phyloP scores from a whole-genome alignment of 768 basidiomycete genomes.

The Imleria badia region DNA sequence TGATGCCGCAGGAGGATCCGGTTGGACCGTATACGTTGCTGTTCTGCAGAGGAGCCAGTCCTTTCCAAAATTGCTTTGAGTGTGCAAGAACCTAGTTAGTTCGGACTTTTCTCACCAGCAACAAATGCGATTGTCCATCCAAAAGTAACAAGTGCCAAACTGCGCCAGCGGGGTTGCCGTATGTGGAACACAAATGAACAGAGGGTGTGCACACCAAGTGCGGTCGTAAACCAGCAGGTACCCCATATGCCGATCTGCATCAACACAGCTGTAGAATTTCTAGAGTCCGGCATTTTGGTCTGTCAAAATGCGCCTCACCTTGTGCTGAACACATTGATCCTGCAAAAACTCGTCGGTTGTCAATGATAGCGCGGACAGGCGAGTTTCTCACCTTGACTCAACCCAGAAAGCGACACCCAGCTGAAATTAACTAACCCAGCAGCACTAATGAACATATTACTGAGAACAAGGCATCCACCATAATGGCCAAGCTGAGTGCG shows the following conservation, averaged over 20 bases:
- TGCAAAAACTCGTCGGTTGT: slow-evolving; percentile 21
- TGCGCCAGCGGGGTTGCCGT: slow-evolving; percentile 51
- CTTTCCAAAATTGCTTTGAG: slow-evolving; percentile 27
- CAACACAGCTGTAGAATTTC: slow-evolving; percentile 42
- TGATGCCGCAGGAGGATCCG: slow-evolving; percentile 54
- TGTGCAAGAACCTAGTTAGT: background rate
- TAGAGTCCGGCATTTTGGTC: background rate
- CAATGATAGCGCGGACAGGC: background rate
- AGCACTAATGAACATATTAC: slow-evolving; percentile 52
- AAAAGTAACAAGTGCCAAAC: slow-evolving; percentile 38
- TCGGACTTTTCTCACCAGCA: slow-evolving; percentile 45
- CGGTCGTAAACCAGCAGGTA: slow-evolving; percentile 61
- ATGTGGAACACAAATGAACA: slow-evolving; percentile 59
- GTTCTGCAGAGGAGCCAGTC: slow-evolving; percentile 36
- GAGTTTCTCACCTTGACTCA: slow-evolving; percentile 45
- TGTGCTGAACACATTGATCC: slow-evolving; percentile 55
- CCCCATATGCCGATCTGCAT: slow-evolving; percentile 64
- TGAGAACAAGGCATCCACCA: slow-evolving; percentile 59
- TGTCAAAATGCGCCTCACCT: slow-evolving; percentile 41
- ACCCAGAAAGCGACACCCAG: slow-evolving; percentile 46
- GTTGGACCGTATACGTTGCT: slow-evolving; percentile 50
- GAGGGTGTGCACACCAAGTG: slow-evolving; percentile 68
- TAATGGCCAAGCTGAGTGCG: slow-evolving; percentile 71
- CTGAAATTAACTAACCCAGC: slow-evolving; percentile 54
- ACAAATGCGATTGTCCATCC: slow-evolving; percentile 56